phyloP scores from a whole-genome alignment of 2,329 filamentous ascomycete species.

The Fusarium proliferatum region DNA sequence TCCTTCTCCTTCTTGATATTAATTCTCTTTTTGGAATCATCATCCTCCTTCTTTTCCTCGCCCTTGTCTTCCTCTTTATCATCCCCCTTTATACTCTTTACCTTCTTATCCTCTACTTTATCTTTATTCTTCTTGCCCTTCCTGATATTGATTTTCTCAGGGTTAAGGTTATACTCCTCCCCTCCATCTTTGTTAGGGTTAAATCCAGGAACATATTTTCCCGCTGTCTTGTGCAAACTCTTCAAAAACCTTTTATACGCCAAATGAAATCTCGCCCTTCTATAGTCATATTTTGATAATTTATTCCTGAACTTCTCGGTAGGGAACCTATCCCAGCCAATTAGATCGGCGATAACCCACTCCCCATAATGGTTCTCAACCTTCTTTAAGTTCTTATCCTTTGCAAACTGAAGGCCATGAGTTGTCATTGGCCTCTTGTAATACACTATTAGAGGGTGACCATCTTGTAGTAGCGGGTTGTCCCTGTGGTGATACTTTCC shows the following conservation, averaged over 20 bases:
- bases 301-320: neutral
- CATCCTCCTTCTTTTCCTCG: fast-evolving
- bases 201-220: neutral
- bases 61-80: neutral
- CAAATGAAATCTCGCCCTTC: neutral
- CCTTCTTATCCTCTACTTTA: too few relatives aligned
- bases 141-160: too few relatives aligned
- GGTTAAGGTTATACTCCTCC: neutral
- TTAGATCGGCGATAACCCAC: neutral
- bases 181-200: neutral
- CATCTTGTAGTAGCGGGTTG: neutral
- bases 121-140: neutral
- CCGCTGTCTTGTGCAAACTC: neutral
- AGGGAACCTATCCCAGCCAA: neutral
- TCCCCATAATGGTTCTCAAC: neutral
- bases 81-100: too few relatives aligned
- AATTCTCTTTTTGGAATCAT: neutral
- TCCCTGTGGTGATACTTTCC: neutral
- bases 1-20: neutral
- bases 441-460: neutral
- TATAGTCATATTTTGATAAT: neutral
- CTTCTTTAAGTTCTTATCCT: fast-evolving
- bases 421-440: neutral
- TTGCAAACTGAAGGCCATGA: neutral
- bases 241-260: neutral